A percentile compares a stretch with the other conserved stretches of the same genome.
phyloP scores from a whole-genome alignment of 352 stramenopile genomes.

The Albugo candida region DNA sequence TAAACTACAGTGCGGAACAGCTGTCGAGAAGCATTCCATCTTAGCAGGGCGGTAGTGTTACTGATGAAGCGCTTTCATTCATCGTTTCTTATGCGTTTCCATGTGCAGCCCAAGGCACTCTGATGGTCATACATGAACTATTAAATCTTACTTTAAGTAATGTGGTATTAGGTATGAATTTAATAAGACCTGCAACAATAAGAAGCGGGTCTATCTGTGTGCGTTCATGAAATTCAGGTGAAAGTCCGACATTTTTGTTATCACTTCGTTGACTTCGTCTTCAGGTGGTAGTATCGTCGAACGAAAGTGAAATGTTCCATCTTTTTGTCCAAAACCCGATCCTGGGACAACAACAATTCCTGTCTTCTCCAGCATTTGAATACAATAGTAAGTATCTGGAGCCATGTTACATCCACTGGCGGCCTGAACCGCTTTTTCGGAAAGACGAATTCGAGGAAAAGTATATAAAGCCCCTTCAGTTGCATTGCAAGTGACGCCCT shows the following conservation, averaged over 20 bases:
- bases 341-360: conserved; percentile 97
- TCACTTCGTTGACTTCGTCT: conserved; percentile 87
- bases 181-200: no score
- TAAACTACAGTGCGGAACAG: no score
- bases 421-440: conserved; percentile 65
- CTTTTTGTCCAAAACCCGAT: conserved; percentile 92
- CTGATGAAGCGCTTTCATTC: no score
- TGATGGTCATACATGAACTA: no score
- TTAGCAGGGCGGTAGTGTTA: no score
- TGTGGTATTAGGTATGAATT: no score
- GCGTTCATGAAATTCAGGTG: conserved; percentile 91
- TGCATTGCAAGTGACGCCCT: conserved; percentile 92
- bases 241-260: conserved; percentile 88
- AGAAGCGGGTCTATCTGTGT: conserved; percentile 53
- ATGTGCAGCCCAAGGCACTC: no score
- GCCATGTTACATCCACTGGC: conserved; percentile 53
- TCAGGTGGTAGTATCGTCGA: conserved; percentile 98
- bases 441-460: conserved; percentile 90
- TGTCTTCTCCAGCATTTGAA: conserved; percentile 89
- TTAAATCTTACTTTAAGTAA: no score
- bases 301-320: conserved; percentile 94
- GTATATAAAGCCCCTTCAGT: conserved; percentile 98
- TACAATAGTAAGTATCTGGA: conserved; percentile 94
- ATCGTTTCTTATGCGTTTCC: no score
- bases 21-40: no score